Percentiles rank a stretch among this genome's conserved stretches.
These are phyloP conservation scores for Athelia psychrophila DNA, from an alignment of 1,284 basidiomycete species.

Conservation along the genomic window DNA sequence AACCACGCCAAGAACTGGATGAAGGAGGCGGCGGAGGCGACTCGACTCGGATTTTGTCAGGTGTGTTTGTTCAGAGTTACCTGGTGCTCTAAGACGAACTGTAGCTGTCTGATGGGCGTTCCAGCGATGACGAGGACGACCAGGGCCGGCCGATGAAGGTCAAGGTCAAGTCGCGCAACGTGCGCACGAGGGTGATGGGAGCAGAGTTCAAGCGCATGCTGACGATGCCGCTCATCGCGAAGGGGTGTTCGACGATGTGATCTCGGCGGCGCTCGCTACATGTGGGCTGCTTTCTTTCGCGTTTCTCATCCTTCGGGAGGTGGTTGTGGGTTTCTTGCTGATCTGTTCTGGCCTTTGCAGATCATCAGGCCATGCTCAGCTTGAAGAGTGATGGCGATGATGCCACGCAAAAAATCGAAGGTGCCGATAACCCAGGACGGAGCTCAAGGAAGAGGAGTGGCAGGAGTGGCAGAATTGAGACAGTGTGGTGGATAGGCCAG, in stretches of 20 bases:
- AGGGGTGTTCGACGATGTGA: slow-evolving; percentile 81
- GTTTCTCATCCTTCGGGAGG: too few species aligned
- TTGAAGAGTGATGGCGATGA: too few species aligned
- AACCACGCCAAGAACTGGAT: slow-evolving; percentile 94
- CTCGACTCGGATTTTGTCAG: slow-evolving; percentile 91
- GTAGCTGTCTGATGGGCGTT: slow-evolving; percentile 5
- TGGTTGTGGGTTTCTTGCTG: too few species aligned
- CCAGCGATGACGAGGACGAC: slow-evolving; percentile 41
- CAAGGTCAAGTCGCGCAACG: slow-evolving; percentile 45
- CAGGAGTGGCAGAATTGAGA: too few species aligned
- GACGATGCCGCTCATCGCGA: slow-evolving; percentile 77
- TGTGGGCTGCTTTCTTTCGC: too few species aligned
- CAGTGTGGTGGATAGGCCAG: too few species aligned
- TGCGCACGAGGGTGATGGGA: slow-evolving; percentile 62
- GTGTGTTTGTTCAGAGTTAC: slow-evolving; percentile 56
- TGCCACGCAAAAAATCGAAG: too few species aligned
- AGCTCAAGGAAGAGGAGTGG: too few species aligned
- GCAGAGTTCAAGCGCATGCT: slow-evolving; percentile 73
- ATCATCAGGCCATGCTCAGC: too few species aligned
- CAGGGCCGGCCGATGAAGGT: slow-evolving; percentile 38
- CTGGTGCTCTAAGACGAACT: background rate
- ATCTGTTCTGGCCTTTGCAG: too few species aligned
- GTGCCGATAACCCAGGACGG: too few species aligned
- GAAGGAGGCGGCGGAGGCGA: slow-evolving; percentile 86
- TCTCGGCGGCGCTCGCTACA: too few species aligned